Conservation (phyloP, 2,329 filamentous ascomycete genomes). For the Pseudogymnoascus sp. region DNA sequence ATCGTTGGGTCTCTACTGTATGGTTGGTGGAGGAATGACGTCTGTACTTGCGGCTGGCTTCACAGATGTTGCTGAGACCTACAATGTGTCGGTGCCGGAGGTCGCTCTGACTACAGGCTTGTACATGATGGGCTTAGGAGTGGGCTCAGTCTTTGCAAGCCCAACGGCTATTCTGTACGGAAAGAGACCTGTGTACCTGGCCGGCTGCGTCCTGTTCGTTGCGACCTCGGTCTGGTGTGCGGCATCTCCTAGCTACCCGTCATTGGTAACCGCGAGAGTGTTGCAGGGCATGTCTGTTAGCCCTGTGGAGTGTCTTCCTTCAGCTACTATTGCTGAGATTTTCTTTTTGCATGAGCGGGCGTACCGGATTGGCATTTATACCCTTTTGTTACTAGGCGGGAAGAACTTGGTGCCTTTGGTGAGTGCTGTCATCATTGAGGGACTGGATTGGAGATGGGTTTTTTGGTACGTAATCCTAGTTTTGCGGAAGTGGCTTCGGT, state of each 20-base stretch:
- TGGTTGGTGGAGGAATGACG: constrained; percentile 88
- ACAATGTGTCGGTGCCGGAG: constrained; percentile 56
- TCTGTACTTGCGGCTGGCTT: constrained; percentile 86
- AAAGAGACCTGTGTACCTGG: constrained; percentile 83
- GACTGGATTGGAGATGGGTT: constrained; percentile 77
- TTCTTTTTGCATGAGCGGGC: constrained; percentile 93
- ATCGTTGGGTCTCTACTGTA: constrained; percentile 82
- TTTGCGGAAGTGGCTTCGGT: not conserved
- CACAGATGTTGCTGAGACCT: constrained; percentile 61
- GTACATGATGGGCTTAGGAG: constrained; percentile 86
- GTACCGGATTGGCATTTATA: constrained; percentile 89
- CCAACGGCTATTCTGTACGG: constrained; percentile 87
- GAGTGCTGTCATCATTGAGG: constrained; percentile 74
- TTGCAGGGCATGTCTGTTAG: constrained; percentile 84
- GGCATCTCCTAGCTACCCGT: constrained; percentile 68
- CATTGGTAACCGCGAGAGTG: constrained; percentile 70
- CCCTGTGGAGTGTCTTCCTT: constrained; percentile 85
- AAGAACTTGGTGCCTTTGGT: constrained; percentile 86
- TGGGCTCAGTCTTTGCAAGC: constrained; percentile 75
- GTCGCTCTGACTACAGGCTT: constrained; percentile 84
- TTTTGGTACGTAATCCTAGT: constrained; percentile 54
- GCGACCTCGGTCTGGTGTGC: constrained; percentile 76
- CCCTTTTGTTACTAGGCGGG: constrained; percentile 74
- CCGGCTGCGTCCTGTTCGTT: constrained; percentile 68
- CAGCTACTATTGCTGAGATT: constrained; percentile 90